Percentiles rank a stretch among this genome's conserved stretches.
These are phyloP conservation scores for Camellia granthamiana DNA, from an alignment of 148 eudicot genomes.

Conservation along the genomic window DNA sequence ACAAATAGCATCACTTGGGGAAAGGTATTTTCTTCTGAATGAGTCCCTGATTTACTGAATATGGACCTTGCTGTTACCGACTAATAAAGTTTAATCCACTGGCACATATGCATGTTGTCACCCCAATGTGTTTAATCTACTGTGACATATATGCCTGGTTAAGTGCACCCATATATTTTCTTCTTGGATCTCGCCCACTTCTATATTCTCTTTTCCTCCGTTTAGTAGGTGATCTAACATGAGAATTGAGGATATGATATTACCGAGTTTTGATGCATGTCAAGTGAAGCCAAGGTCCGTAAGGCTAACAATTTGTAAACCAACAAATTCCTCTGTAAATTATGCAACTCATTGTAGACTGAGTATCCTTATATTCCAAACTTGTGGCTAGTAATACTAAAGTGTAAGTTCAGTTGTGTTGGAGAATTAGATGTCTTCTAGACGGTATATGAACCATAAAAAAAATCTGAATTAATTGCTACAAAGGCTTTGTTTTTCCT, in stretches of 20 bases:
- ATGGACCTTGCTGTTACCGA: neutral
- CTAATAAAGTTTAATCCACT: constrained; percentile 2
- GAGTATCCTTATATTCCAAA: neutral
- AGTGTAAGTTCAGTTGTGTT: neutral
- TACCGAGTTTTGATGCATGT: neutral
- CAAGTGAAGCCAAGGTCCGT: neutral
- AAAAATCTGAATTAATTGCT: neutral
- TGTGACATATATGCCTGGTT: neutral
- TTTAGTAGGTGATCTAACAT: neutral
- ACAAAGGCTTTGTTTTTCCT: neutral
- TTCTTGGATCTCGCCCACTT: neutral
- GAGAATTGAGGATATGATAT: neutral
- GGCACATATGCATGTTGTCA: neutral
- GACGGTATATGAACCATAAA: neutral
- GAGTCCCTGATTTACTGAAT: neutral
- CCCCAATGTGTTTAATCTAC: constrained; percentile 1
- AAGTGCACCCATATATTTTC: neutral
- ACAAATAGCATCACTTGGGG: neutral
- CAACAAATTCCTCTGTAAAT: constrained; percentile 1
- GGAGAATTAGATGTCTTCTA: neutral
- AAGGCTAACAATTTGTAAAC: neutral
- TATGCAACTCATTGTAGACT: neutral
- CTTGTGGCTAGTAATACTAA: too few relatives aligned
- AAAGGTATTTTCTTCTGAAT: neutral
- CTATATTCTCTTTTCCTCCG: neutral